A percentile compares a stretch with the other conserved stretches of the same genome.
Conservation (phyloP, 768 basidiomycete genomes). For the Tremella mesenterica region DNA sequence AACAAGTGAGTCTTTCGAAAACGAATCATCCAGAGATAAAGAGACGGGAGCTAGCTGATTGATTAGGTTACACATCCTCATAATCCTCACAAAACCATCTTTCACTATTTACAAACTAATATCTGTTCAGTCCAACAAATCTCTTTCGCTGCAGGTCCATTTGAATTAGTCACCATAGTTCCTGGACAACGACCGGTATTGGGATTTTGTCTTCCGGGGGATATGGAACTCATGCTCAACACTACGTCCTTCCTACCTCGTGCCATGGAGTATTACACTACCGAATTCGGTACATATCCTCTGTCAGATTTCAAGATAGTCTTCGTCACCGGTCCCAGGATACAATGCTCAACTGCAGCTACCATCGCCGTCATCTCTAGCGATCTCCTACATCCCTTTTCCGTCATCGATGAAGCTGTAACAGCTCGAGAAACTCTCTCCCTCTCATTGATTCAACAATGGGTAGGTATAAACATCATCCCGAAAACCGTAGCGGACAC, state of each 20-base stretch:
- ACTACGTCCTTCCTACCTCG: conserved; percentile 70
- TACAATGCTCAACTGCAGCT: conserved; percentile 73
- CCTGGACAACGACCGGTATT: conserved; percentile 53
- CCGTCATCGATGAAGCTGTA: conserved; percentile 84
- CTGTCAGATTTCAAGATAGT: conserved; percentile 85
- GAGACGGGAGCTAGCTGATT: no score
- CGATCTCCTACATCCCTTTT: conserved; percentile 76
- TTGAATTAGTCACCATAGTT: conserved; percentile 61
- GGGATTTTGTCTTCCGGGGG: conserved; percentile 86
- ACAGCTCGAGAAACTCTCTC: conserved; percentile 78
- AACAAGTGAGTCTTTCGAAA: conserved; percentile 56
- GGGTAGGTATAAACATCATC: conserved; percentile 93
- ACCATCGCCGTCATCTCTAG: conserved; percentile 68
- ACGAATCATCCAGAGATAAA: background rate
- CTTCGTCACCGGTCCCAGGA: conserved; percentile 80
- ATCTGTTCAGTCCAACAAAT: conserved; percentile 94
- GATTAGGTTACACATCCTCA: conserved; percentile 83
- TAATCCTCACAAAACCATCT: conserved; percentile 88
- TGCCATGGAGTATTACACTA: conserved; percentile 79
- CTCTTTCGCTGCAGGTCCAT: conserved; percentile 90
- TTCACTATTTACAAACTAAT: conserved; percentile 75
- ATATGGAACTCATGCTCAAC: conserved; percentile 60
- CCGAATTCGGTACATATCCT: conserved; percentile 91
- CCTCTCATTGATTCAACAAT: conserved; percentile 87
- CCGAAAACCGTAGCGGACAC: conserved; percentile 86